A percentile compares a stretch with the other conserved stretches of the same genome.
phyloP scores from a whole-genome alignment of 257 asterid genomes.

The Marsdenia floribunda region DNA sequence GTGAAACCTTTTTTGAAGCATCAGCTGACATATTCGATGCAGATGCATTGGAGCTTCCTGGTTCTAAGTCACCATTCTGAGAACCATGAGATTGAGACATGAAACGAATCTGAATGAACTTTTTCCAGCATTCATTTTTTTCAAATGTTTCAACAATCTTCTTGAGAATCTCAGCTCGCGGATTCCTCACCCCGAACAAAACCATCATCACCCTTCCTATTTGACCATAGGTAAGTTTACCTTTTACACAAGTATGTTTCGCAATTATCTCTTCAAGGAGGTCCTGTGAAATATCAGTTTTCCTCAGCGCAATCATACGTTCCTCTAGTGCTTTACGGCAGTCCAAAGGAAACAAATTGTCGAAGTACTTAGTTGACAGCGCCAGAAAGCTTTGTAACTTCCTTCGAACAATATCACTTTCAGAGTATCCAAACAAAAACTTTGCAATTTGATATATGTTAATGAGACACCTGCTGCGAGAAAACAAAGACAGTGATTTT shows the following conservation, averaged over 20 bases:
- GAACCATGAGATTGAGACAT: background rate
- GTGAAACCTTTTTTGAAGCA: background rate
- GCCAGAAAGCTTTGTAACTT: constrained; percentile 21
- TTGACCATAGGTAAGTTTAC: constrained; percentile 29
- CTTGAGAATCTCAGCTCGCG: constrained; percentile 10
- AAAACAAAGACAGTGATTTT: constrained; percentile 16
- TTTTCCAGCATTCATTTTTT: constrained; percentile 29
- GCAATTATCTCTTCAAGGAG: constrained; percentile 34
- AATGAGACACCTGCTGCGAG: constrained; percentile 31
- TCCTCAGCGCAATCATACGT: constrained; percentile 34
- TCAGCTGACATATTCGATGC: background rate
- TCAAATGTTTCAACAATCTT: constrained; percentile 17
- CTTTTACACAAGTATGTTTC: constrained; percentile 4
- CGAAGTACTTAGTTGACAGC: constrained; percentile 24
- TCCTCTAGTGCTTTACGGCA: constrained; percentile 28
- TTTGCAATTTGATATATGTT: constrained; percentile 30
- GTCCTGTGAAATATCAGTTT: constrained; percentile 28
- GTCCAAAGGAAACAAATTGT: constrained; percentile 40
- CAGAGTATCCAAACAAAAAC: constrained; percentile 23
- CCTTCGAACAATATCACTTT: constrained; percentile 6
- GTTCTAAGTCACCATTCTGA: background rate
- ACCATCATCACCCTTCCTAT: constrained; percentile 40
- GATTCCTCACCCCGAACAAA: constrained; percentile 40
- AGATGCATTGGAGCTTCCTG: background rate
- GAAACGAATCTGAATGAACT: constrained; percentile 28